Conservation (phyloP, 78 protist genomes). For the Tieghemostelium lacteum region DNA sequence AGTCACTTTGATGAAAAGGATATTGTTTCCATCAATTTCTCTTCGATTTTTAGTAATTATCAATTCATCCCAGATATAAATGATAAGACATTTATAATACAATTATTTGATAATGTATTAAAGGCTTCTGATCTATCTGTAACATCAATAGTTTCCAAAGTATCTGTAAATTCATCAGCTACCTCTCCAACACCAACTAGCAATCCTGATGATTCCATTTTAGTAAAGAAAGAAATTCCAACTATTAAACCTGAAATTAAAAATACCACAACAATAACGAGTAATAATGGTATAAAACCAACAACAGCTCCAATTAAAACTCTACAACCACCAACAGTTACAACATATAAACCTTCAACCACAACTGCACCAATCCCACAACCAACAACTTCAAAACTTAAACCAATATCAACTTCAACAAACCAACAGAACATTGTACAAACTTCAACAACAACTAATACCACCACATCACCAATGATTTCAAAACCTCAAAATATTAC, state of each 20-base stretch:
- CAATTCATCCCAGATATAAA: constrained; percentile 63
- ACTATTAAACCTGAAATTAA: not conserved
- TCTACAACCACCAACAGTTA: not conserved
- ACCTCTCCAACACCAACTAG: not conserved
- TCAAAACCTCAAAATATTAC: not conserved
- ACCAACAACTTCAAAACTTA: not conserved
- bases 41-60: constrained; percentile 48
- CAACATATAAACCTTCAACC: not conserved
- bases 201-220: not conserved
- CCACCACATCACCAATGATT: not conserved
- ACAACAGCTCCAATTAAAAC: not conserved
- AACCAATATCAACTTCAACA: not conserved
- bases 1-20: constrained; percentile 65
- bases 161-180: not conserved
- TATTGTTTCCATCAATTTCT: constrained; percentile 51
- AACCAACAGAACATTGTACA: not conserved
- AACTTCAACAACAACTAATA: not conserved
- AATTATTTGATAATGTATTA: constrained; percentile 54
- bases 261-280: not conserved
- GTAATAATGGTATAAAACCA: not conserved
- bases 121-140: constrained; percentile 58
- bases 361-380: not conserved
- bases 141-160: constrained; percentile 4
- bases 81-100: constrained; percentile 6
- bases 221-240: not conserved